Evolutionary conservation across 257 asterid genomes (phyloP).

Genomic region (Datura wrightii): DNA sequence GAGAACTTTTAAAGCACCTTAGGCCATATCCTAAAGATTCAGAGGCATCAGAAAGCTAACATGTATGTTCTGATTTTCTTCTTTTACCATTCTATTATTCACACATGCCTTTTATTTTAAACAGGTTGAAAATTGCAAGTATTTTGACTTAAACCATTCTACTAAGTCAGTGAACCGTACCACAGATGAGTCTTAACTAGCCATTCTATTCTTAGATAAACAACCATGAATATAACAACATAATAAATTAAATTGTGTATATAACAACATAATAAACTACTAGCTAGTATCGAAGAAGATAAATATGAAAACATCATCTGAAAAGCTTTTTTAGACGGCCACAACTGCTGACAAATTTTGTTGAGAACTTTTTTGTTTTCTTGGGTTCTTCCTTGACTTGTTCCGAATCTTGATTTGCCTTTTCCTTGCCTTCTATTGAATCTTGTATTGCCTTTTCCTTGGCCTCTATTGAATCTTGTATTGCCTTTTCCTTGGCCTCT

Average conservation of each 20-base stretch:
- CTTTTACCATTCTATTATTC: too few species aligned
- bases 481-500: neutral
- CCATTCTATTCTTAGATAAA: too few species aligned
- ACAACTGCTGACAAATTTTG: neutral
- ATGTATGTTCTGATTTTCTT: too few species aligned
- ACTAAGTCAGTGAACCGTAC: too few species aligned
- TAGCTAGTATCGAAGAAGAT: neutral
- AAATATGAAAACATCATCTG: slow-evolving; percentile 7
- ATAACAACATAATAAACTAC: neutral
- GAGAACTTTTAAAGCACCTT: neutral
- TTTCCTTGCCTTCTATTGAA: neutral
- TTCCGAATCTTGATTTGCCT: too few species aligned
- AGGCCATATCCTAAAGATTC: neutral
- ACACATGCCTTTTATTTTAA: too few species aligned
- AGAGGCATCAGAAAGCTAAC: neutral
- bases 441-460: neutral
- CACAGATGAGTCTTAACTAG: too few species aligned
- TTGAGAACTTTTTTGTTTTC: neutral
- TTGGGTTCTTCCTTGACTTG: neutral
- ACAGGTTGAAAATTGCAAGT: neutral
- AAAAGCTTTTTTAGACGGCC: neutral
- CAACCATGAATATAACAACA: neutral
- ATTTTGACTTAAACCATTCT: neutral
- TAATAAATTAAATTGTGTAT: neutral
- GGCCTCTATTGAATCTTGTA: neutral